These are phyloP conservation scores for Esteya vermicola DNA, from an alignment of 2,329 filamentous ascomycete genomes.

Conservation along the genomic window DNA sequence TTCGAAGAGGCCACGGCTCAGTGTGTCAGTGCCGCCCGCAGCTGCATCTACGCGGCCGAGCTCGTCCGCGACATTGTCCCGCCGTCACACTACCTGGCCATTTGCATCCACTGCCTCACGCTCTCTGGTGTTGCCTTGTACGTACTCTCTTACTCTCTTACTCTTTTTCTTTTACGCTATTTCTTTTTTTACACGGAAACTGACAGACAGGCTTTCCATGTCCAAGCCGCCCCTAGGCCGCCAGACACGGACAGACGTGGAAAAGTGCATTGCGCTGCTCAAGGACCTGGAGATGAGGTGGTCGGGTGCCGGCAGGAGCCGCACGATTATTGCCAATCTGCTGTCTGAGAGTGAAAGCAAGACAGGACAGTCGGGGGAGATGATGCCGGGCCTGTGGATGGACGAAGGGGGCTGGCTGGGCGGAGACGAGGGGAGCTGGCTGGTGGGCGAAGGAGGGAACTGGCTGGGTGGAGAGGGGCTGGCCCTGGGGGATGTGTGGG, in stretches of 20 bases:
- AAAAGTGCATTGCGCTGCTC: slow-evolving; percentile 12
- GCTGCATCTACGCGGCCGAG: slow-evolving; percentile 15
- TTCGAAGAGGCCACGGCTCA: slow-evolving; percentile 9
- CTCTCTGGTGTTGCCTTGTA: slow-evolving; percentile 15
- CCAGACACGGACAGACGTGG: slow-evolving; percentile 7
- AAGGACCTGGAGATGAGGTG: slow-evolving; percentile 13
- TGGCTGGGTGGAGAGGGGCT: too few relatives aligned
- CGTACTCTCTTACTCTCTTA: too few relatives aligned
- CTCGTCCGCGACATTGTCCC: slow-evolving; percentile 14
- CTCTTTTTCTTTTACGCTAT: too few relatives aligned
- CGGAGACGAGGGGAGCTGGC: too few relatives aligned
- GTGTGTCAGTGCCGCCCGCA: slow-evolving; percentile 14
- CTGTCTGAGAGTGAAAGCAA: too few relatives aligned
- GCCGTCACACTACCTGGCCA: slow-evolving; percentile 14
- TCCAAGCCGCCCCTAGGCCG: slow-evolving; percentile 2
- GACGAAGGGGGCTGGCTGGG: too few relatives aligned
- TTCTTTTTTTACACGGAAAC: too few relatives aligned
- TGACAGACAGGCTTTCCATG: slow-evolving; percentile 11
- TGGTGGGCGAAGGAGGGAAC: too few relatives aligned
- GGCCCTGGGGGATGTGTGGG: too few relatives aligned
- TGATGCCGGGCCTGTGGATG: too few relatives aligned
- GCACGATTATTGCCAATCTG: slow-evolving; percentile 14
- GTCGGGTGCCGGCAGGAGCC: slow-evolving; percentile 13
- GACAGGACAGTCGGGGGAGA: too few relatives aligned
- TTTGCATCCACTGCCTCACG: slow-evolving; percentile 15